Evolutionary conservation across 805 yeast genomes (phyloP), one percentile per base, ranked within the genome.

Genomic region (Priceomyces castillae): DNA sequence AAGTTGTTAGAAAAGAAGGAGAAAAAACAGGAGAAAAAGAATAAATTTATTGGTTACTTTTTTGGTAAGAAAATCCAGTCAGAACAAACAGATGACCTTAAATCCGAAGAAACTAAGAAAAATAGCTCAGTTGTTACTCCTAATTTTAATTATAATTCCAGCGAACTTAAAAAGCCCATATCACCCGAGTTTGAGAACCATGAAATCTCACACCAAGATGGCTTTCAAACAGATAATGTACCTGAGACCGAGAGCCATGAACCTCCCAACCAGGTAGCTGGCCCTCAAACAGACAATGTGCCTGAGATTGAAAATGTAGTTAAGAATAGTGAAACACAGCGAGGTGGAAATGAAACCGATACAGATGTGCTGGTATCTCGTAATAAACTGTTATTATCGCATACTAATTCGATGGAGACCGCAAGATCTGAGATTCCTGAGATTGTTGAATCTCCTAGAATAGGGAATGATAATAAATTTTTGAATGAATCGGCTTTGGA

Each of bases 1-100:
- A 30, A 19, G 26, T 2, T 39, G 11, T n/a, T 26, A 15, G 31
- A 25, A 11, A 39, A 28, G 17, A 16, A 39, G 15, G 28, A 18
- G 16, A 17, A 39, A n/a, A 39, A 37, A 23, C 14, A 10, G 16
- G 9, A 22, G 25, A 37, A 37, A 17, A 26, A 37, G 15, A 23
- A 26, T 12, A 37, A 37, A 10, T 37, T 37, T 14, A 37, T 37
- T 23, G 30, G 31, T 6, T 33, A 33, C 36, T 16, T 37, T 37
- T 37, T 37, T 15, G 40, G 40, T 23, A 37, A 17, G 11, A 37
- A 37, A 26, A 12, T 9, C 15, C 37, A 15, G 3, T 34, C 37
- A 14, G 25, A 16, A 16, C 16, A 33, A 10, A 19, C 9, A 9
- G 19, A 10, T 33, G 20, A 33, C 11, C 16, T 4, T 7, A 16